Evolutionary conservation across 768 basidiomycete species (phyloP).

Genomic region (Phanerodontia chrysosporium): DNA sequence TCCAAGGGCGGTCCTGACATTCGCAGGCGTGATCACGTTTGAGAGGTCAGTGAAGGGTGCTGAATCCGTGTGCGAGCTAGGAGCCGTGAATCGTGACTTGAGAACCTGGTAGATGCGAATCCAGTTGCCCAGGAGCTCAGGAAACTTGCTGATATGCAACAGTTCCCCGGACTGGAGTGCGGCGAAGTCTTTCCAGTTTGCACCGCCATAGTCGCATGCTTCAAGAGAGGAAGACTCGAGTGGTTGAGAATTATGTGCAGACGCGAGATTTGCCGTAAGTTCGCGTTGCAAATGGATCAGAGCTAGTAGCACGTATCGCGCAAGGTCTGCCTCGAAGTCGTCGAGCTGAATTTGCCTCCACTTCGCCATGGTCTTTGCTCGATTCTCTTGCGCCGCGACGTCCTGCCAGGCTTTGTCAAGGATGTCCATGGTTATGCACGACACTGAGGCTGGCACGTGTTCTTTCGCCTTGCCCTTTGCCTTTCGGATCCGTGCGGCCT

Average conservation of each 20-base stretch:
- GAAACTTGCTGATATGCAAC: slow-evolving; percentile 39
- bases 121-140: slow-evolving; percentile 48
- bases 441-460: slow-evolving; percentile 11
- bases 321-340: slow-evolving; percentile 26
- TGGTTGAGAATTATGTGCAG: background rate
- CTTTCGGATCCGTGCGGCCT: slow-evolving; percentile 19
- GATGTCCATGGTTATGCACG: slow-evolving; percentile 31
- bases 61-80: background rate
- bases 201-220: slow-evolving; percentile 1
- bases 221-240: slow-evolving; percentile 10
- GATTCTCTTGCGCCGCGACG: slow-evolving; percentile 30
- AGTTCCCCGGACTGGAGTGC: slow-evolving; percentile 58
- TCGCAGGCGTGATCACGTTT: slow-evolving; percentile 35
- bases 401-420: slow-evolving; percentile 45
- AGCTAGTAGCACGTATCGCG: slow-evolving; percentile 26
- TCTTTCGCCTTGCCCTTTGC: slow-evolving; percentile 19
- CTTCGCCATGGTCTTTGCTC: slow-evolving; percentile 17
- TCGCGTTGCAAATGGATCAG: slow-evolving; percentile 18
- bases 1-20: slow-evolving; percentile 48
- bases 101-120: slow-evolving; percentile 54
- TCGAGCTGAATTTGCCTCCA: slow-evolving; percentile 23
- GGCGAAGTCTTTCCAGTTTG: slow-evolving; percentile 46
- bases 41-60: slow-evolving; percentile 21
- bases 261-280: background rate
- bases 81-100: slow-evolving; percentile 7